Percentiles rank a stretch among this genome's conserved stretches.
These are phyloP conservation scores for Diaporthe nobilis DNA, from an alignment of 2,329 filamentous ascomycete species.

Conservation along the genomic window DNA sequence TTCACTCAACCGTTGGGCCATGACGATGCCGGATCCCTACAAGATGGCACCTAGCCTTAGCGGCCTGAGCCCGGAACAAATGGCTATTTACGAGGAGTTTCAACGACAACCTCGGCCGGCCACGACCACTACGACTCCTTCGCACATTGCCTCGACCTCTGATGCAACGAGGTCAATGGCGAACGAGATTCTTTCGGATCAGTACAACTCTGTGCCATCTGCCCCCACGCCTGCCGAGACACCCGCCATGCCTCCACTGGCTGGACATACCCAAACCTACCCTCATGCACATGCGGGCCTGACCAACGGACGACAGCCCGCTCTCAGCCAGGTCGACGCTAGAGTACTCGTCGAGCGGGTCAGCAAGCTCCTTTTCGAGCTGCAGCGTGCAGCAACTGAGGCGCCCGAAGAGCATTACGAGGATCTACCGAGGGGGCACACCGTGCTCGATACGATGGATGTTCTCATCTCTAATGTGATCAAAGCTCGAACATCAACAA, in stretches of 20 bases:
- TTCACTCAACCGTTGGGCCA: slow-evolving; percentile 88
- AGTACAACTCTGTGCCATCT: slow-evolving; percentile 69
- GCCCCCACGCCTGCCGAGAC: slow-evolving; percentile 73
- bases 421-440: slow-evolving; percentile 71
- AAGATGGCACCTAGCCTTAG: slow-evolving; percentile 78
- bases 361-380: slow-evolving; percentile 70
- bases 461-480: slow-evolving; percentile 74
- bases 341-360: slow-evolving; percentile 68
- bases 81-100: slow-evolving; percentile 98
- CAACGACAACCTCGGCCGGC: slow-evolving; percentile 83
- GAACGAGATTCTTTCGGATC: slow-evolving; percentile 75
- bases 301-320: slow-evolving; percentile 66
- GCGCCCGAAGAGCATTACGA: slow-evolving; percentile 71
- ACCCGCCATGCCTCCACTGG: slow-evolving; percentile 67
- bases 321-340: slow-evolving; percentile 64
- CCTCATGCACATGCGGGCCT: slow-evolving; percentile 64
- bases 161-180: slow-evolving; percentile 74
- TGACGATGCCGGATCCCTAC: slow-evolving; percentile 94
- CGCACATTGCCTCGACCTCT: slow-evolving; percentile 70
- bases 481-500: slow-evolving; percentile 71
- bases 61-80: slow-evolving; percentile 90
- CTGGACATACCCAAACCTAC: slow-evolving; percentile 69
- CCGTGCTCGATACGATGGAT: slow-evolving; percentile 74
- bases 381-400: slow-evolving; percentile 67
- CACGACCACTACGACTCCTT: slow-evolving; percentile 66